Evolutionary conservation across 805 yeast species (phyloP).

Genomic region (Teunomyces gatunensis): DNA sequence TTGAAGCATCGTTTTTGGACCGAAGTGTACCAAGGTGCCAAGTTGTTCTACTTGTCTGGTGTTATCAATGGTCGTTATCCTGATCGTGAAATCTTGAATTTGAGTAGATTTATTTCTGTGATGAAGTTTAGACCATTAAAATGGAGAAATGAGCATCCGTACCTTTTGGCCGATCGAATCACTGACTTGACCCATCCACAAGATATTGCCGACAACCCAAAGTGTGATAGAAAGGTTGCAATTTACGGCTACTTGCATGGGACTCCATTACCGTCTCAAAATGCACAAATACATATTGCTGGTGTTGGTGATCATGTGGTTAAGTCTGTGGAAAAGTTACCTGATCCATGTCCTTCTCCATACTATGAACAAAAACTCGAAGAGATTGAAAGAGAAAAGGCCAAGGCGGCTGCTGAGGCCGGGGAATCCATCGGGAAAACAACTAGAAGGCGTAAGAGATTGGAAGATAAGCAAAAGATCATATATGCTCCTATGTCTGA

Average conservation of each 20-base stretch:
- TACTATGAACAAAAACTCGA: conserved; percentile 81
- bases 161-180: conserved; percentile 83
- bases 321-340: conserved; percentile 77
- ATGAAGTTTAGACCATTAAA: conserved; percentile 99
- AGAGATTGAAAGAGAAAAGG: conserved; percentile 72
- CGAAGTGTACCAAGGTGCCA: conserved; percentile 97
- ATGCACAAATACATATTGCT: conserved; percentile 85
- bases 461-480: conserved; percentile 90
- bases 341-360: conserved; percentile 99
- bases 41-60: conserved; percentile 89
- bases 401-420: conserved; percentile 60
- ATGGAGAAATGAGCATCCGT: conserved; percentile 99
- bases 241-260: conserved; percentile 95
- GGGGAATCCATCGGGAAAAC: conserved; percentile 55
- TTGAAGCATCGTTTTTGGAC: conserved; percentile 97
- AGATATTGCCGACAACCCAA: conserved; percentile 69
- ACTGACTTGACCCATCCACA: conserved; percentile 95
- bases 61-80: conserved; percentile 97
- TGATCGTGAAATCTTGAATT: conserved; percentile 88
- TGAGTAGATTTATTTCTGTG: conserved; percentile 88
- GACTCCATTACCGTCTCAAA: conserved; percentile 66
- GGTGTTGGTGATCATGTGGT: conserved; percentile 91
- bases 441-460: conserved; percentile 72
- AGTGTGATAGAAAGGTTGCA: conserved; percentile 86
- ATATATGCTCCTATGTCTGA: conserved; percentile 99